Percentiles rank a stretch among this genome's conserved stretches.
These are phyloP conservation scores for Niebla homalea DNA, from an alignment of 495 filamentous ascomycete genomes.

Conservation along the genomic window DNA sequence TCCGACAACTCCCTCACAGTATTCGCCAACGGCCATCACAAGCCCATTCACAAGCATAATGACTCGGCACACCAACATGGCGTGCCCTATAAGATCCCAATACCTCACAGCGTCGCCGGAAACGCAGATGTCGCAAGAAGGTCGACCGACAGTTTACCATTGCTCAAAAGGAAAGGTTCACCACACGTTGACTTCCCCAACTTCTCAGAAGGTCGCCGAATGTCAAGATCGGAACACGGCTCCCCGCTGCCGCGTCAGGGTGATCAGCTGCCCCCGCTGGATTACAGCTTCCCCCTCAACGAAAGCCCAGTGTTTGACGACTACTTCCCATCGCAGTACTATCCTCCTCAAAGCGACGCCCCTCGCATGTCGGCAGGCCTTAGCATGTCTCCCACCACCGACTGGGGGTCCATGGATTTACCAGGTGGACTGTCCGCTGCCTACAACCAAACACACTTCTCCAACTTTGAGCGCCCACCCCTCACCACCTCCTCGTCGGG, in stretches of 20 bases:
- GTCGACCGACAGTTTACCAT: conserved; percentile 55
- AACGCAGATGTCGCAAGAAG: conserved; percentile 44
- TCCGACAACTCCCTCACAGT: conserved; percentile 76
- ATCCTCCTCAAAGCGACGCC: conserved; percentile 41
- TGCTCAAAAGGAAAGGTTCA: conserved; percentile 30
- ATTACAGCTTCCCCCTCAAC: conserved; percentile 47
- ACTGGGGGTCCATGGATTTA: conserved; percentile 63
- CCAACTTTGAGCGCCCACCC: conserved; percentile 51
- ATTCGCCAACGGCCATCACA: conserved; percentile 89
- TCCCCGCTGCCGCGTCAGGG: conserved; percentile 56
- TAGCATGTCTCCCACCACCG: conserved; percentile 44
- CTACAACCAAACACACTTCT: conserved; percentile 59
- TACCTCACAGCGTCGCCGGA: conserved; percentile 57
- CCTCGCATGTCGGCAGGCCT: conserved; percentile 54
- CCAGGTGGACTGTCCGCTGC: conserved; percentile 47
- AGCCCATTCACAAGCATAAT: conserved; percentile 80
- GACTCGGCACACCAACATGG: conserved; percentile 73
- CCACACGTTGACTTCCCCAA: conserved; percentile 30
- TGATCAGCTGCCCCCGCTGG: conserved; percentile 50
- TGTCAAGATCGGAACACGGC: conserved; percentile 55
- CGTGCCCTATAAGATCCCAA: conserved; percentile 65
- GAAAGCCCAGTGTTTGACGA: conserved; percentile 34
- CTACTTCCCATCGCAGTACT: conserved; percentile 26
- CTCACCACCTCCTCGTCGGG: conserved; percentile 59
- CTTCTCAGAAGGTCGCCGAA: conserved; percentile 32